Evolutionary conservation across 2,329 filamentous ascomycete species (phyloP), one percentile per base, ranked within the genome.

Genomic region (Neodidymelliopsis sp.): DNA sequence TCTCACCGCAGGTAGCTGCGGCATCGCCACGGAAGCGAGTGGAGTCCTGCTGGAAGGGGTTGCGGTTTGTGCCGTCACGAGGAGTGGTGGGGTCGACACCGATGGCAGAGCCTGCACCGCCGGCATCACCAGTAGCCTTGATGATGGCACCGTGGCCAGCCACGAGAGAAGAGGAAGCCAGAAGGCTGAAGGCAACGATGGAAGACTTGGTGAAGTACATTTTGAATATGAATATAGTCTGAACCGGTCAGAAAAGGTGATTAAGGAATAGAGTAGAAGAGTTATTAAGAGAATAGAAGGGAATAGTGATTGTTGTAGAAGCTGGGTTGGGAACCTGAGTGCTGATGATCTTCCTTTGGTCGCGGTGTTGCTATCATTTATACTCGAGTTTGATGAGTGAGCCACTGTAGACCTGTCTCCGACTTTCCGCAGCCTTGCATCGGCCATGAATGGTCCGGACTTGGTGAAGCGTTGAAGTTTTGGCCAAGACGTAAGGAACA

Each of bases 1-100:
- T 87, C 76, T 85, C 80, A 54, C 84, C 83, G 57, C 84, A 77
- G 18, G 77, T 77, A 28, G 78, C 77, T 10, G 78, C 80, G 11
- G 77, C 70, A 28, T 72, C 74, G 29, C 81, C 82, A 42, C 75
- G 74, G 79, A 87, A 87, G 46, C 83, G 82, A 41, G 84, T 88
- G 39, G 78, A 78, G 57, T 87, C 85, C 56, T 81, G 79, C 73
- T 88, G 84, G 76, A 86, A 86, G 34, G 84, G 84, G 38, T 78
- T 73, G 52, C 84, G 79, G 10, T 74, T 68, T 16, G 84, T 85
- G 29, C 84, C 84, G 57, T 85, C 83, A 53, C 84, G 84, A 29
- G 84, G 84, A 39, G 83, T 86, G 58, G 61, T 63, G 35, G 78
- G 74, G 67, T 81, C 79, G 53, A 87, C 67, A 60, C 83, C 84